phyloP scores from a whole-genome alignment of 768 basidiomycete species.

The Russula abietina region DNA sequence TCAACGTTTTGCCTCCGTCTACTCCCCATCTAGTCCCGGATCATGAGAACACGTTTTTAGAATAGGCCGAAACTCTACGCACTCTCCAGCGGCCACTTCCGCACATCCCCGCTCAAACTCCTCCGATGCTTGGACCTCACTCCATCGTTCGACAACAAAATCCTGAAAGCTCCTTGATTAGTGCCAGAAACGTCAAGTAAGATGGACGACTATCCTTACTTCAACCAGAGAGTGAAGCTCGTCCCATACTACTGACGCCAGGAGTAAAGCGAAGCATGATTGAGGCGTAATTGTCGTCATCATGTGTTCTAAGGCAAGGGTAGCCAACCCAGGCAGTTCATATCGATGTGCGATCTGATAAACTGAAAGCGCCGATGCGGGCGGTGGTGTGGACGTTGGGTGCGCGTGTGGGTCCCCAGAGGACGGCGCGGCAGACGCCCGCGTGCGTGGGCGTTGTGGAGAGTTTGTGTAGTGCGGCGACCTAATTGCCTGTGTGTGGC shows the following conservation, averaged over 20 bases:
- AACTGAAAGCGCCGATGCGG: conserved; percentile 67
- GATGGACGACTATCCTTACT: conserved; percentile 34
- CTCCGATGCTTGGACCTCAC: conserved; percentile 53
- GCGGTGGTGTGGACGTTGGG: conserved; percentile 53
- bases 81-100: conserved; percentile 73
- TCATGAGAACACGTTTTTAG: conserved; percentile 7
- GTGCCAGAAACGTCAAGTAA: conserved; percentile 14
- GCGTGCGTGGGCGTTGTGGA: conserved; percentile 38
- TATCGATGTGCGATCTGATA: conserved; percentile 78
- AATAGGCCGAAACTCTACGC: conserved; percentile 16
- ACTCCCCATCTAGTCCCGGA: conserved; percentile 51
- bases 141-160: conserved; percentile 73
- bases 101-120: conserved; percentile 67
- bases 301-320: conserved; percentile 66
- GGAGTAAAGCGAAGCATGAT: conserved; percentile 59
- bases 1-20: conserved; percentile 64
- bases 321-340: conserved; percentile 56
- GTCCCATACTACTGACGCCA: conserved; percentile 64
- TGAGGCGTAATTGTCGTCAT: conserved; percentile 61
- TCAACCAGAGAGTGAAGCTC: conserved; percentile 56
- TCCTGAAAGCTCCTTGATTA: conserved; percentile 38
- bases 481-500: conserved; percentile 38
- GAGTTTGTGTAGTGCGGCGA: conserved; percentile 45
- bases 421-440: conserved; percentile 29
- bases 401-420: conserved; percentile 65